These are phyloP conservation scores for Apiospora saccharicola DNA, from an alignment of 2,329 filamentous ascomycete species.

Conservation along the genomic window DNA sequence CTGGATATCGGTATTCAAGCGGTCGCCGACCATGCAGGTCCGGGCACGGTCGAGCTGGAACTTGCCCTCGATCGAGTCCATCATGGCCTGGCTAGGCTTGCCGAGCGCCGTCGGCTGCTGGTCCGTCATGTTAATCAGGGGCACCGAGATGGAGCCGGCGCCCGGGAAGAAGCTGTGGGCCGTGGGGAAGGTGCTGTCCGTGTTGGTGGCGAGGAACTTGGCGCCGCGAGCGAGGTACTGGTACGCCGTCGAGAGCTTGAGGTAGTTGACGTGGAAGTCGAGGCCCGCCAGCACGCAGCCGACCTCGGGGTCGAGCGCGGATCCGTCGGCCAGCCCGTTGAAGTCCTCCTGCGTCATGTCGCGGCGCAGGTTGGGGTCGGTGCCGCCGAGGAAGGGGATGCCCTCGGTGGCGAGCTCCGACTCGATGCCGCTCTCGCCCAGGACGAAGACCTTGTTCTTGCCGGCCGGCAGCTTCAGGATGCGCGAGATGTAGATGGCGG, in stretches of 20 bases:
- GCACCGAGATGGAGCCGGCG: slow-evolving; percentile 82
- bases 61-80: slow-evolving; percentile 97
- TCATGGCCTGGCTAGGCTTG: slow-evolving; percentile 98
- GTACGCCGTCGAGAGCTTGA: slow-evolving; percentile 85
- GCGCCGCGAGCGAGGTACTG: slow-evolving; percentile 87
- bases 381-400: slow-evolving; percentile 84
- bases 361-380: slow-evolving; percentile 78
- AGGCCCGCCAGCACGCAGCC: slow-evolving; percentile 88
- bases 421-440: slow-evolving; percentile 92
- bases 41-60: slow-evolving; percentile 84
- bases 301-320: slow-evolving; percentile 83
- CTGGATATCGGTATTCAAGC: slow-evolving; percentile 93
- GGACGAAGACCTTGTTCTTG: slow-evolving; percentile 92
- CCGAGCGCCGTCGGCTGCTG: slow-evolving; percentile 80
- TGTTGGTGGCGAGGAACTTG: slow-evolving; percentile 90
- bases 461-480: slow-evolving; percentile 81
- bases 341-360: slow-evolving; percentile 86
- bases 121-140: slow-evolving; percentile 75
- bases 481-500: slow-evolving; percentile 93
- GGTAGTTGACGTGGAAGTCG: slow-evolving; percentile 94
- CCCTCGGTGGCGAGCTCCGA: slow-evolving; percentile 83
- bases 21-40: slow-evolving; percentile 96
- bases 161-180: slow-evolving; percentile 87
- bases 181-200: slow-evolving; percentile 87
- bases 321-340: slow-evolving; percentile 75